These are phyloP conservation scores for Piromyces finnis DNA, from an alignment of 192 early-diverging fungal genomes.

Conservation along the genomic window DNA sequence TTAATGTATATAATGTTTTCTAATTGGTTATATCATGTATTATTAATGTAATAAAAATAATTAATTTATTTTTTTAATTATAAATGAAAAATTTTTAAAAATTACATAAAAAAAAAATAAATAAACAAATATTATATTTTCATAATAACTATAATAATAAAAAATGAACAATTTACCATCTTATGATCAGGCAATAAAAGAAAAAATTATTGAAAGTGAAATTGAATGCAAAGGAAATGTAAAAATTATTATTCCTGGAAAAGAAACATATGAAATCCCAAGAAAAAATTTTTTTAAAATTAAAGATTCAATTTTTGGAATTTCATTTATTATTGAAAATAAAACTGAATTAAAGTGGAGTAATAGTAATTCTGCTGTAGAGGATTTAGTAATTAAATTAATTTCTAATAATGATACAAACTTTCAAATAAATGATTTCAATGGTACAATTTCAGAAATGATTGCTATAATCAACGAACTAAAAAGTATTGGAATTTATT, in stretches of 20 bases:
- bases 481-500: neutral
- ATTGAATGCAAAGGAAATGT: neutral
- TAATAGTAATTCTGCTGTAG: neutral
- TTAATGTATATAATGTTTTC: no score
- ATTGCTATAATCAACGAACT: neutral
- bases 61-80: no score
- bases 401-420: neutral
- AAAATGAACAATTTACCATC: neutral
- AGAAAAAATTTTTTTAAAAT: neutral
- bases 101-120: no score
- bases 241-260: neutral
- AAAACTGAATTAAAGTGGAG: neutral
- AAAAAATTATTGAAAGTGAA: neutral
- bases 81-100: no score
- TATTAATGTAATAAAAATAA: no score
- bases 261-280: neutral
- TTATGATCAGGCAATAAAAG: neutral
- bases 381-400: neutral
- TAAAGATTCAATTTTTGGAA: neutral
- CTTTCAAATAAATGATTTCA: neutral
- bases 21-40: no score
- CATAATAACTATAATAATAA: no score
- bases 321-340: neutral
- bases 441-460: neutral
- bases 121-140: no score